phyloP scores from a whole-genome alignment of 1,139 yeast genomes.

The Zygotorulaspora mrakii region DNA sequence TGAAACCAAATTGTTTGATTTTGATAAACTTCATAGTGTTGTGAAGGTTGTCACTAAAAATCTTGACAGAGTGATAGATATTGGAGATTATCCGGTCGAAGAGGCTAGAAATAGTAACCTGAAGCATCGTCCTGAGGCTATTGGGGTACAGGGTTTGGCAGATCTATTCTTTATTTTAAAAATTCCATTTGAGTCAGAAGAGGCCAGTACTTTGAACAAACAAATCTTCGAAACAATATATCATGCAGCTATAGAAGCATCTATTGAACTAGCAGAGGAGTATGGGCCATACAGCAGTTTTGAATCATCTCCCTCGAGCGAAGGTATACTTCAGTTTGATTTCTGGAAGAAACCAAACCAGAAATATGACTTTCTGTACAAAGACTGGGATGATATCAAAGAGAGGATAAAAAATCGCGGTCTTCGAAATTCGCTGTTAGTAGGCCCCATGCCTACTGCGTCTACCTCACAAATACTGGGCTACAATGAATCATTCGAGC shows the following conservation, averaged over 20 bases:
- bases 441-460: conserved; percentile 97
- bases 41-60: conserved; percentile 71
- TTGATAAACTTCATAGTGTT: conserved; percentile 64
- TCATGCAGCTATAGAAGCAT: conserved; percentile 80
- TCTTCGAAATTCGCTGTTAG: conserved; percentile 72
- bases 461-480: conserved; percentile 89
- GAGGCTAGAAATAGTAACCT: conserved; percentile 65
- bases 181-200: conserved; percentile 72
- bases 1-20: conserved; percentile 53
- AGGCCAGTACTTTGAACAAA: conserved; percentile 66
- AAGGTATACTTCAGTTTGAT: conserved; percentile 75
- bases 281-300: conserved; percentile 66
- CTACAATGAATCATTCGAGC: conserved; percentile 87
- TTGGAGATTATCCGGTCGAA: conserved; percentile 71
- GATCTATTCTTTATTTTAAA: conserved; percentile 73
- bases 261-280: conserved; percentile 63
- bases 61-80: conserved; percentile 72
- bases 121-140: conserved; percentile 78
- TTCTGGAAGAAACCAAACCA: conserved; percentile 53
- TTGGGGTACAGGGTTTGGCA: conserved; percentile 90
- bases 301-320: conserved; percentile 76
- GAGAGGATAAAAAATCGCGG: conserved; percentile 56
- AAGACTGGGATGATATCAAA: conserved; percentile 72
- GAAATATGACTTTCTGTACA: conserved; percentile 39
- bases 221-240: conserved; percentile 87